phyloP scores from a whole-genome alignment of 306 rosid species.

The Prinsepia uniflora region DNA sequence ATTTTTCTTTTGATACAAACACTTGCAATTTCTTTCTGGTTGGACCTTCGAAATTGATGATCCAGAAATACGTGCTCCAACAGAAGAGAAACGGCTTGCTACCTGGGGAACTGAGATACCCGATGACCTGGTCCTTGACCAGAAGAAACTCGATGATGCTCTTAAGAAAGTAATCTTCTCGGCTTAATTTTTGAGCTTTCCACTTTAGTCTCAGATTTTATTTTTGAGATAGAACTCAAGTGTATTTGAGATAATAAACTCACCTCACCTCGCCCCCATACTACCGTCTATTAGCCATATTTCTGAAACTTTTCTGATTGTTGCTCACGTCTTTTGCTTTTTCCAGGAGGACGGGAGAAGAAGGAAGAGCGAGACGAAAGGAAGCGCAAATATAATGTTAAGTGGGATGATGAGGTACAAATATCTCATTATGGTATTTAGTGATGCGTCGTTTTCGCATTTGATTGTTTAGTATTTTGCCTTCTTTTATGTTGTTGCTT shows the following conservation, averaged over 20 bases:
- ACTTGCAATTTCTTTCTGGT: too few species aligned
- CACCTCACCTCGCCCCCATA: neutral
- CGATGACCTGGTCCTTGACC: conserved; percentile 41
- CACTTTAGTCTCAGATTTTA: neutral
- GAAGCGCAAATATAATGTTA: conserved; percentile 52
- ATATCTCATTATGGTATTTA: neutral
- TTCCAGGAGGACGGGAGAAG: conserved; percentile 50
- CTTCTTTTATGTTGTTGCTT: neutral
- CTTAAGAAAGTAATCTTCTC: conserved; percentile 40
- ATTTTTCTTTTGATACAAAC: too few species aligned
- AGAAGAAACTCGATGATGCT: conserved; percentile 43
- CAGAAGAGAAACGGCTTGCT: conserved; percentile 46
- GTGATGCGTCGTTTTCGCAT: neutral
- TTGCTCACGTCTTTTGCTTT: conserved; percentile 12
- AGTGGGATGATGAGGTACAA: conserved; percentile 51
- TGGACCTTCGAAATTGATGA: conserved; percentile 8
- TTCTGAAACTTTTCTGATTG: neutral
- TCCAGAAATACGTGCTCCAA: conserved; percentile 29
- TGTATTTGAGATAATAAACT: neutral
- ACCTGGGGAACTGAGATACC: conserved; percentile 61
- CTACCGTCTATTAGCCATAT: too few species aligned
- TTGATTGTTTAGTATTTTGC: neutral
- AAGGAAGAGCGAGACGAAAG: conserved; percentile 58
- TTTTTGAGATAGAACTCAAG: neutral
- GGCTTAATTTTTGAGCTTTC: neutral